phyloP scores from a whole-genome alignment of 805 yeast genomes.

The Cyberlindnera sargentensis region DNA sequence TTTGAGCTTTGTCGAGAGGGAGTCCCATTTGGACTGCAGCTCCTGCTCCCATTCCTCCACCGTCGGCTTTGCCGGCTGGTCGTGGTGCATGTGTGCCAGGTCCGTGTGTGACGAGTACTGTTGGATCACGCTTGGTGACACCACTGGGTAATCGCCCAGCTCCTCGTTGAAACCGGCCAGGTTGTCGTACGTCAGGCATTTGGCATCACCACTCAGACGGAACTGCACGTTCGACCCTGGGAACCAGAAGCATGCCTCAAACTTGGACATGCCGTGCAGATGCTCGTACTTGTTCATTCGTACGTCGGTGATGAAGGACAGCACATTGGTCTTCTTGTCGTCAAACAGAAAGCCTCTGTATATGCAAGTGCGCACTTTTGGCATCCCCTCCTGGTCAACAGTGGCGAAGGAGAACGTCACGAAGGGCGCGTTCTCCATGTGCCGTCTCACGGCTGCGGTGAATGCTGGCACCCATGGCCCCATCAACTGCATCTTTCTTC shows the following conservation, averaged over 20 bases:
- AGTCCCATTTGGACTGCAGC: slow-evolving; percentile 54
- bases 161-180: slow-evolving; percentile 8
- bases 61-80: slow-evolving; percentile 11
- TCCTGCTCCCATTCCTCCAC: slow-evolving; percentile 64
- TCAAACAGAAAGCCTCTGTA: slow-evolving; percentile 70
- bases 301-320: slow-evolving; percentile 66
- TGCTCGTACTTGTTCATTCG: slow-evolving; percentile 60
- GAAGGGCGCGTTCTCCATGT: slow-evolving; percentile 40
- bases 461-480: slow-evolving; percentile 79
- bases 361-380: slow-evolving; percentile 64
- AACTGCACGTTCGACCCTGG: slow-evolving; percentile 56
- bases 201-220: slow-evolving; percentile 62
- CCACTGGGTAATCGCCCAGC: slow-evolving; percentile 23
- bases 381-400: slow-evolving; percentile 45
- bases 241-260: slow-evolving; percentile 76
- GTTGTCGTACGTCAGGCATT: slow-evolving; percentile 30
- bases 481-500: slow-evolving; percentile 33
- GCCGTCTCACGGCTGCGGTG: slow-evolving; percentile 43
- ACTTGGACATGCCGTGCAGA: slow-evolving; percentile 38
- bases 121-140: slow-evolving; percentile 23
- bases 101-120: slow-evolving; percentile 18
- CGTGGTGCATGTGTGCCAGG: slow-evolving; percentile 34
- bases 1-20: slow-evolving; percentile 50
- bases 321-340: slow-evolving; percentile 57
- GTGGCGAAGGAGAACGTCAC: slow-evolving; percentile 64